phyloP scores from a whole-genome alignment of 2,329 filamentous ascomycete species.

The Hymenoscyphus occultus region DNA sequence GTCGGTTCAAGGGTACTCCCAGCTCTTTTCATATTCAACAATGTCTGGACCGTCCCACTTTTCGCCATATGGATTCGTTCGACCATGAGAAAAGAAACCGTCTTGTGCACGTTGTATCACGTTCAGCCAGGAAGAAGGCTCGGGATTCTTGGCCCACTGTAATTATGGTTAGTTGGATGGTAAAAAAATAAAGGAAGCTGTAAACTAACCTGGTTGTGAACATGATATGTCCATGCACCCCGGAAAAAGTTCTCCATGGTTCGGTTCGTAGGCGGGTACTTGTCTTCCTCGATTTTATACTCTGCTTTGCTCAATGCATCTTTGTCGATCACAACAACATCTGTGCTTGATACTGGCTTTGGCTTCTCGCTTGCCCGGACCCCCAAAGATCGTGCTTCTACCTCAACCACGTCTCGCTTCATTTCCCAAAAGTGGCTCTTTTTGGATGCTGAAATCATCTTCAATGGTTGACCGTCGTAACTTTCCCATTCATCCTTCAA shows the following conservation, averaged over 20 bases:
- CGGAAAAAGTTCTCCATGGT: conserved; percentile 55
- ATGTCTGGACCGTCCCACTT: conserved; percentile 49
- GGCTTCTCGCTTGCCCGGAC: conserved; percentile 11
- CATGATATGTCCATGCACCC: conserved; percentile 55
- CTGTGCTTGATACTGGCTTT: neutral
- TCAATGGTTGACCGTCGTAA: conserved; percentile 45
- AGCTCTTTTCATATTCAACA: conserved; percentile 48
- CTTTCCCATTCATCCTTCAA: conserved; percentile 52
- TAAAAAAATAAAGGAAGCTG: conserved; percentile 2
- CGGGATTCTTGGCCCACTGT: conserved; percentile 54
- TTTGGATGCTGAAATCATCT: conserved; percentile 30
- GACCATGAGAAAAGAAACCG: conserved; percentile 49
- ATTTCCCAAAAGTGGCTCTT: conserved; percentile 31
- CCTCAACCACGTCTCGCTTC: conserved; percentile 21
- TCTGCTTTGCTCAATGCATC: conserved; percentile 37
- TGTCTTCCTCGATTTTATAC: conserved; percentile 48
- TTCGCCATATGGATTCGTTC: conserved; percentile 52
- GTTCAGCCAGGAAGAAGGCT: conserved; percentile 54
- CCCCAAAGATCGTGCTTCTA: conserved; percentile 22
- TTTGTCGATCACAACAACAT: conserved; percentile 24
- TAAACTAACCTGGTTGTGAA: conserved; percentile 52
- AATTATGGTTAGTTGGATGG: conserved; percentile 19
- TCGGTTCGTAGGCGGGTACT: conserved; percentile 53
- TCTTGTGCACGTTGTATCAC: conserved; percentile 52
- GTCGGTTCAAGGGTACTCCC: conserved; percentile 41